phyloP scores from a whole-genome alignment of 116 monocot genomes.

The Cymodocea nodosa region DNA sequence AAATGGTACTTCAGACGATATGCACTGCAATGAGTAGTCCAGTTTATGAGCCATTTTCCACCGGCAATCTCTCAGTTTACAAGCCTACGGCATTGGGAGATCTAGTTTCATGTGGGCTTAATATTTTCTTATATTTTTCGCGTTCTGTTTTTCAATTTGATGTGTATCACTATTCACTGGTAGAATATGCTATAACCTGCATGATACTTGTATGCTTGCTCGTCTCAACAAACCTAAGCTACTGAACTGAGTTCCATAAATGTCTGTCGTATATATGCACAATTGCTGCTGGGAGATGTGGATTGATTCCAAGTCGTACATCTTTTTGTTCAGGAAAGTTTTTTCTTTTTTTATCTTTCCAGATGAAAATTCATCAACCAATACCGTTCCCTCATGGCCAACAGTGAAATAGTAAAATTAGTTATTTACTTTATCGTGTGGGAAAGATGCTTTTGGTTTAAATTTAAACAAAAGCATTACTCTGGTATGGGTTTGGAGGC shows the following conservation, averaged over 20 bases:
- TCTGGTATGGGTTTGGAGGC: no score
- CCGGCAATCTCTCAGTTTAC: not conserved
- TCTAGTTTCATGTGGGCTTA: not conserved
- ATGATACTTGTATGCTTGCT: not conserved
- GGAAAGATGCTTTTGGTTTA: no score
- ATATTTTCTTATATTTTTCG: not conserved
- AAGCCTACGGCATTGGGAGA: not conserved
- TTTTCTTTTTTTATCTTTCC: no score
- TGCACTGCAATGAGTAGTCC: not conserved
- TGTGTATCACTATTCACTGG: not conserved
- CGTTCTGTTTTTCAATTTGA: not conserved
- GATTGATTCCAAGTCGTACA: no score
- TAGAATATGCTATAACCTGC: not conserved
- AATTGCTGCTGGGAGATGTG: no score
- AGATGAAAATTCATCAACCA: no score
- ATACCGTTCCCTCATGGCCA: no score
- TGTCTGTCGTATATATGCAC: not conserved
- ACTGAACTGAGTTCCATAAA: not conserved
- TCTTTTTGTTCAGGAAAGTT: no score
- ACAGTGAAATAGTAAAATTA: no score
- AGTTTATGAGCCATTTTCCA: not conserved
- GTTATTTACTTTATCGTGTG: no score
- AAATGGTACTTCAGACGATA: conserved; percentile 12
- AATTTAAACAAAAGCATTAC: no score
- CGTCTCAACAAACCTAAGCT: not conserved